Percentiles rank a stretch among this genome's conserved stretches.
These are phyloP conservation scores for Filosporella fistucella DNA, from an alignment of 495 filamentous ascomycete species.

Conservation along the genomic window DNA sequence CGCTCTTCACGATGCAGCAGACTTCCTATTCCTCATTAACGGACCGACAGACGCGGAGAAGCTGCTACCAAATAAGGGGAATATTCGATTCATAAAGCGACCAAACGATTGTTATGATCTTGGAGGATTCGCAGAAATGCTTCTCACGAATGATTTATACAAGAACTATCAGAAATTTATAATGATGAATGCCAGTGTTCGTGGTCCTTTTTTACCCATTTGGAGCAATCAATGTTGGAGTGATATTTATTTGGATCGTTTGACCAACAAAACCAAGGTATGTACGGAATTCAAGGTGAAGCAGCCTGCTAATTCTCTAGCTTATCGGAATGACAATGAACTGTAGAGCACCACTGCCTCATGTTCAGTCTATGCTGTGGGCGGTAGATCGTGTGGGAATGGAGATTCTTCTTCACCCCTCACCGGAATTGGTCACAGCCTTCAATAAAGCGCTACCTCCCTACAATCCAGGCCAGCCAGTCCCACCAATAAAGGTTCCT, in stretches of 20 bases:
- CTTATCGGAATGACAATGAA: conserved; percentile 30
- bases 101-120: conserved; percentile 28
- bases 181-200: conserved; percentile 26
- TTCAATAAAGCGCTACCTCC: neutral
- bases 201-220: conserved; percentile 31
- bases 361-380: conserved; percentile 33
- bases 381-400: conserved; percentile 32
- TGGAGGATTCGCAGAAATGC: conserved; percentile 24
- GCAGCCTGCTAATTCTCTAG: conserved; percentile 9
- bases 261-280: conserved; percentile 28
- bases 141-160: conserved; percentile 21
- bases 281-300: too few relatives aligned
- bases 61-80: conserved; percentile 8
- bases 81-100: conserved; percentile 25
- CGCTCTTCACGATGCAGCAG: conserved; percentile 27
- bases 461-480: neutral
- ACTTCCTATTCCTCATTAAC: conserved; percentile 35
- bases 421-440: neutral
- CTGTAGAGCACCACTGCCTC: conserved; percentile 24
- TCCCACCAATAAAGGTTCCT: conserved; percentile 5
- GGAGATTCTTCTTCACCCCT: conserved; percentile 23
- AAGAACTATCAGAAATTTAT: conserved; percentile 29
- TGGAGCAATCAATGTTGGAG: conserved; percentile 30
- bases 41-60: conserved; percentile 19
- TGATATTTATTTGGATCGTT: conserved; percentile 22